Conservation (phyloP, 2,329 filamentous ascomycete genomes). For the Aspergillus amoenus region DNA sequence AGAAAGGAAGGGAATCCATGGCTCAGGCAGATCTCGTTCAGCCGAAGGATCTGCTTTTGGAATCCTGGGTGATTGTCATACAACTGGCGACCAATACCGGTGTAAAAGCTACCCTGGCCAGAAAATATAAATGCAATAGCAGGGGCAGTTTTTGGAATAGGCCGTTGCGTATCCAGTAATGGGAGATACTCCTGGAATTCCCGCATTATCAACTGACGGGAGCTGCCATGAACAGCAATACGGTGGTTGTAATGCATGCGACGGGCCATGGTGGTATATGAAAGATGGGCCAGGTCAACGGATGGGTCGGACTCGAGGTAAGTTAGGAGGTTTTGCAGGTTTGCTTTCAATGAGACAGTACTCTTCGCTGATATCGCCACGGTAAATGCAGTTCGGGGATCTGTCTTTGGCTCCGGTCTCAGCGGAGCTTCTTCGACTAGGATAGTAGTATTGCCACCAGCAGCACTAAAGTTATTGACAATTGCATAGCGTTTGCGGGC, state of each 20-base stretch:
- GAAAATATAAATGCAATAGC: slow-evolving; percentile 31
- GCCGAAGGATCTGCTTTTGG: background rate
- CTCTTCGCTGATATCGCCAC: slow-evolving; percentile 58
- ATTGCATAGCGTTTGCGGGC: slow-evolving; percentile 29
- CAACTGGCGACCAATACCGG: slow-evolving; percentile 34
- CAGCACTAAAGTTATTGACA: slow-evolving; percentile 68
- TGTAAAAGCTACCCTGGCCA: slow-evolving; percentile 37
- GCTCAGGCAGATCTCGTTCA: slow-evolving; percentile 20
- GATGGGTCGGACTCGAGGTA: slow-evolving; percentile 39
- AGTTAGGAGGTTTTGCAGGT: slow-evolving; percentile 51
- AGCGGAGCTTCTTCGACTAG: slow-evolving; percentile 57
- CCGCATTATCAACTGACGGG: background rate
- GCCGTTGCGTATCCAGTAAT: too few species aligned
- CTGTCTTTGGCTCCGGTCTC: slow-evolving; percentile 46
- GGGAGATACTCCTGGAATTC: too few species aligned
- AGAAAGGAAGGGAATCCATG: slow-evolving; percentile 39
- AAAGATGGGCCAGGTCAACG: slow-evolving; percentile 52
- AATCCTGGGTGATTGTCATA: slow-evolving; percentile 25
- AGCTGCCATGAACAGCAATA: background rate
- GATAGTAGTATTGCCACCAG: slow-evolving; percentile 67
- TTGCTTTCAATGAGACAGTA: slow-evolving; percentile 45
- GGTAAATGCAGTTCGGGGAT: slow-evolving; percentile 54
- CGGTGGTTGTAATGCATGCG: slow-evolving; percentile 32
- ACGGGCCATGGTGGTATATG: slow-evolving; percentile 65
- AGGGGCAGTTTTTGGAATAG: slow-evolving; percentile 31